phyloP scores from a whole-genome alignment of 306 rosid genomes.

The apple (Malus domestica) region DNA sequence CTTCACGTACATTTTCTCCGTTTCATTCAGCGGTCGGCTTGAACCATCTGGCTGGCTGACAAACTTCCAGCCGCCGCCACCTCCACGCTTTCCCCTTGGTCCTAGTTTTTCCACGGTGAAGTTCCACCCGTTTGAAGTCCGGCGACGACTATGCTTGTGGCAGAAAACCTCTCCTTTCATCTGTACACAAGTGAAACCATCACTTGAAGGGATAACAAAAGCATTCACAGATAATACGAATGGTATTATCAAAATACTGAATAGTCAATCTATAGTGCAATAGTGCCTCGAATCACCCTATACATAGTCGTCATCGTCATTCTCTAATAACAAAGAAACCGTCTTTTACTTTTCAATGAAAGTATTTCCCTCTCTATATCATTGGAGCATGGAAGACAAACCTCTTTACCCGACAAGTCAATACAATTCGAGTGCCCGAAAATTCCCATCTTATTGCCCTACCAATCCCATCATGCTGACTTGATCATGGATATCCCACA shows the following conservation, averaged over 20 bases:
- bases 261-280: background rate
- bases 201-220: background rate
- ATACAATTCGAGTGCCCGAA: background rate
- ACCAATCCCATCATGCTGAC: background rate
- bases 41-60: slow-evolving; percentile 86
- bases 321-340: background rate
- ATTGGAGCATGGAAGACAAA: background rate
- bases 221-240: background rate
- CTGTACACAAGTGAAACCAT: slow-evolving; percentile 34
- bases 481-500: background rate
- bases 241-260: background rate
- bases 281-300: background rate
- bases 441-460: background rate
- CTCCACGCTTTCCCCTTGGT: slow-evolving; percentile 67
- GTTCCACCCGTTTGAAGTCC: slow-evolving; percentile 69
- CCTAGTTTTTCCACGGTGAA: slow-evolving; percentile 82
- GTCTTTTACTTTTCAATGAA: background rate
- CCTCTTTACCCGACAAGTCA: background rate
- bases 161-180: slow-evolving; percentile 78
- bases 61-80: slow-evolving; percentile 86
- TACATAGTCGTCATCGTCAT: background rate
- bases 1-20: slow-evolving; percentile 78
- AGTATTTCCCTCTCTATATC: background rate
- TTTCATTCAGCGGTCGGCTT: slow-evolving; percentile 71
- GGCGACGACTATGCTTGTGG: slow-evolving; percentile 76